Base-by-base conservation (phyloP, 2,329 filamentous ascomycete genomes). In the Beauveria sp. region DNA sequence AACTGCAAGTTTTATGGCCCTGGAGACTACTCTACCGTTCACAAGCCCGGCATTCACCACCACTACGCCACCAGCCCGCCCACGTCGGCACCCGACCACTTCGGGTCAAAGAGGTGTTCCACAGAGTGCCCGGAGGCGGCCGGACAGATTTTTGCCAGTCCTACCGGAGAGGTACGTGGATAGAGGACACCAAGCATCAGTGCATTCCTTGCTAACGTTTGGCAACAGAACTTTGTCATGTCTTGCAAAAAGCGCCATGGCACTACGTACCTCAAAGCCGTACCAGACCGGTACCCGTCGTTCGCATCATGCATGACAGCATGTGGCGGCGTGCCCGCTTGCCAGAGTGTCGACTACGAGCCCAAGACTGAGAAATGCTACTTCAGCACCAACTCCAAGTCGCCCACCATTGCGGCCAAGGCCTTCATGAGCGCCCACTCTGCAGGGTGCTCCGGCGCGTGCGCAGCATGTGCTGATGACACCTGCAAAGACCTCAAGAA, bases 351-450 rank as follows among this genome's bases (percentile, higher is more conserved):
- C 14, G 63, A 65, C 49, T 66, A 64, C 45, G 65, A 66, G 47
- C 58, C 60, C 6, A 55, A 59, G 6, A 66, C 65, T 9, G 47
- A 62, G 14, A 58, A 61, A 14, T 66, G 63, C 45, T 65, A 42
- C 58, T 62, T 62, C 52, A 54, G 62, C 47, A 61, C 47, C 52
- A 62, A 61, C 58, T 16, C 45, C 47, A 54, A 66, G 30, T 43
- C 56, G 7, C 62, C 63, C n/a, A 30, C 46, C 61, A 65, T 65
- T 30, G 52, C 58, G 18, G 63, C 63, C 6, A n/a, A 60, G 3
- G 65, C 65, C n/a, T 66, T 66, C 56, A 8, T 63, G 22, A 64
- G 62, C 30, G 65, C 63, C 2, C 65, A 64, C 26, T 66, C 63
- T 18, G 61, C 63, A 3, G 62, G 65, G 16, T 66, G 63, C 28